Evolutionary conservation across 164 flowering plant genomes (phyloP).

Genomic region (Litsea cubeba): DNA sequence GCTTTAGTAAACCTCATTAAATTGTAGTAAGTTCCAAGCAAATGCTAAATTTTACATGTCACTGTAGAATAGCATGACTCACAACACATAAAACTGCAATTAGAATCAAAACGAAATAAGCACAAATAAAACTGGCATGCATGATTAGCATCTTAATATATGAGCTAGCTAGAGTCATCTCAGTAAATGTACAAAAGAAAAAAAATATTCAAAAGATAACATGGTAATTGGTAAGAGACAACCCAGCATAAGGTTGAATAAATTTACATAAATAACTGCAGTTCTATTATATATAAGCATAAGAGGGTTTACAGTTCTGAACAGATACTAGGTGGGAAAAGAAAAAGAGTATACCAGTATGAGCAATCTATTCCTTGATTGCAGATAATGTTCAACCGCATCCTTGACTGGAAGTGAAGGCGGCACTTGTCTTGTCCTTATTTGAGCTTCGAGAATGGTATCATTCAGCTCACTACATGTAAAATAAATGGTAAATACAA

Average conservation of each 20-base stretch:
- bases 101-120: not conserved
- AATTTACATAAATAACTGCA: not conserved
- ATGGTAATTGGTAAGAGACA: not conserved
- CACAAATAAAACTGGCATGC: not conserved
- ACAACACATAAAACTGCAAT: not conserved
- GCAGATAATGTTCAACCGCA: constrained; percentile 48
- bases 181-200: not conserved
- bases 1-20: too few species aligned
- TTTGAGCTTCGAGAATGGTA: constrained; percentile 69
- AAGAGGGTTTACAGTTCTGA: not conserved
- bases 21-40: not conserved
- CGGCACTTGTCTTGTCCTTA: constrained; percentile 58
- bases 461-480: constrained; percentile 69
- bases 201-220: not conserved
- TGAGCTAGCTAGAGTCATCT: not conserved
- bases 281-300: not conserved
- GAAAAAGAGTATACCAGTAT: constrained; percentile 50
- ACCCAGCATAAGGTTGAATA: not conserved
- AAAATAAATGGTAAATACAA: constrained; percentile 4
- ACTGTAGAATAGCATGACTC: too few species aligned
- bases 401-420: constrained; percentile 48
- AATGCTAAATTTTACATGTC: not conserved
- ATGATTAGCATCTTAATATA: too few species aligned
- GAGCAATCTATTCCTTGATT: constrained; percentile 57
- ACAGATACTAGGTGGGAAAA: not conserved